phyloP scores from a whole-genome alignment of 768 basidiomycete genomes.

The Suillus weaverae region DNA sequence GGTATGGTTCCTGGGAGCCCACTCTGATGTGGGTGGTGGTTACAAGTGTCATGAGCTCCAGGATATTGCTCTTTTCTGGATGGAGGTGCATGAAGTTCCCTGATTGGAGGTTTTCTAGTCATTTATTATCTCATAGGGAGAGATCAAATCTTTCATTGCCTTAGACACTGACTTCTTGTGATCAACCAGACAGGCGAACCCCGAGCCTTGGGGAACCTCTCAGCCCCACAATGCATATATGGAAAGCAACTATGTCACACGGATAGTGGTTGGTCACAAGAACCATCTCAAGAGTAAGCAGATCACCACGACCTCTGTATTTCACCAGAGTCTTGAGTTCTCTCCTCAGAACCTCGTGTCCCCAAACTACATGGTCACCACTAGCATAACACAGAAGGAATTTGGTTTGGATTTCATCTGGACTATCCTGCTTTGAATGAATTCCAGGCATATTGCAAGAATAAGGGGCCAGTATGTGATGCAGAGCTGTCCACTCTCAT shows the following conservation, averaged over 20 bases:
- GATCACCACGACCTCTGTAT: neutral
- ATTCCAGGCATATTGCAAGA: no score
- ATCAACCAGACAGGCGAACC: neutral
- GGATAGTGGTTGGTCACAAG: neutral
- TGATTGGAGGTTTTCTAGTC: neutral
- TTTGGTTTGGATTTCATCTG: neutral
- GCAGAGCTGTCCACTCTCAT: no score
- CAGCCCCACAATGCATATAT: constrained; percentile 9
- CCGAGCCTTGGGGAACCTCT: constrained; percentile 10
- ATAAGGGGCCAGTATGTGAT: neutral
- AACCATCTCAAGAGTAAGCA: constrained; percentile 1
- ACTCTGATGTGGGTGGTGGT: constrained; percentile 21
- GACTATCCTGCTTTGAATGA: no score
- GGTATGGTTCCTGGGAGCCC: constrained; percentile 29
- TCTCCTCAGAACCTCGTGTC: constrained; percentile 1
- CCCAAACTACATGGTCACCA: constrained; percentile 1
- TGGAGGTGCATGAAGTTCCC: constrained; percentile 14
- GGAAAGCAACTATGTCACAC: neutral
- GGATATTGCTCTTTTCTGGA: constrained; percentile 24
- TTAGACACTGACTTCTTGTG: neutral
- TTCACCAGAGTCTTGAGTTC: constrained; percentile 5
- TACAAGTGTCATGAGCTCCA: constrained; percentile 16
- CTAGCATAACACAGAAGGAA: neutral
- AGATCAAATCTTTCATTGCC: constrained; percentile 3
- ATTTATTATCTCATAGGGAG: neutral